Evolutionary conservation across 148 eudicot genomes (phyloP).

Genomic region (Arctostaphylos glauca): DNA sequence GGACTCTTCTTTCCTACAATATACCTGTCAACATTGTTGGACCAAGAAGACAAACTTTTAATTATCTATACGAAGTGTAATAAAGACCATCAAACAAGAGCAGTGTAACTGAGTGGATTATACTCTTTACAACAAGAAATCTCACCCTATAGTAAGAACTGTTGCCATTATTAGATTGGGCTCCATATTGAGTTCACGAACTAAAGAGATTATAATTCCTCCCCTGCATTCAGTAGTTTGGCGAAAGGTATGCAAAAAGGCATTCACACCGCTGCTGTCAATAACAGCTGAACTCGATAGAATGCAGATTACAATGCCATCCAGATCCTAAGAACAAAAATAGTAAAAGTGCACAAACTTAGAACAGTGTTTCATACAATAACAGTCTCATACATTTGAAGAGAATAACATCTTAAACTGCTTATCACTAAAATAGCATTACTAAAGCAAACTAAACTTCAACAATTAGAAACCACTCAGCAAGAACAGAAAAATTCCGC

Average conservation of each 20-base stretch:
- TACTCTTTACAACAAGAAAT: neutral
- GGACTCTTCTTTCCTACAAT: neutral
- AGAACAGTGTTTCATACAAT: neutral
- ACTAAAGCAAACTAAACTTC: neutral
- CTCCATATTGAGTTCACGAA: conserved; percentile 60
- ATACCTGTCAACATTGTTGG: neutral
- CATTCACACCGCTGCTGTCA: conserved; percentile 42
- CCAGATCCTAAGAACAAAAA: conserved; percentile 46
- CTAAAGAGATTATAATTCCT: conserved; percentile 54
- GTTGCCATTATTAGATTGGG: conserved; percentile 53
- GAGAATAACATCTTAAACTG: neutral
- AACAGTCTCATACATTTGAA: neutral
- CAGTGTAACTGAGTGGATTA: neutral
- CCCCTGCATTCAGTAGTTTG: conserved; percentile 52
- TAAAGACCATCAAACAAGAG: neutral
- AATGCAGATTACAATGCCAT: conserved; percentile 59
- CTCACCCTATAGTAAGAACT: conserved; percentile 69
- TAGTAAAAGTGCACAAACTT: neutral
- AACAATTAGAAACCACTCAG: neutral
- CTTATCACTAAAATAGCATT: neutral
- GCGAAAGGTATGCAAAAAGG: conserved; percentile 50
- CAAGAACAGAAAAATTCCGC: neutral
- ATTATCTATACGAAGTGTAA: too few species aligned
- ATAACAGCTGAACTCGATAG: conserved; percentile 57
- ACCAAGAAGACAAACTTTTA: neutral